phyloP scores from a whole-genome alignment of 2,329 filamentous ascomycete species.

The Elsinoe perseae region DNA sequence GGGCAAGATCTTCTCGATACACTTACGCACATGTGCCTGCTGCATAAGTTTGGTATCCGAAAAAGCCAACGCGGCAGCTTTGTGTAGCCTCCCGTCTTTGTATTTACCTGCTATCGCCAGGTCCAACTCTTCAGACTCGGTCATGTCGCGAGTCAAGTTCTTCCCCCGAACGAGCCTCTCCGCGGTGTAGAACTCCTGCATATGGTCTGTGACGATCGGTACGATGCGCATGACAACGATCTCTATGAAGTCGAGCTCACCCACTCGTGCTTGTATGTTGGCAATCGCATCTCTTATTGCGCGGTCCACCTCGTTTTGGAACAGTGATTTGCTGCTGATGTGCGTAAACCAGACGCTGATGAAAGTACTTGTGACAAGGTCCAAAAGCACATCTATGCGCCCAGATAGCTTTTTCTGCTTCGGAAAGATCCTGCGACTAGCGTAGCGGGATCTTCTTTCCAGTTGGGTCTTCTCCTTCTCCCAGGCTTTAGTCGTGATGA shows the following conservation, averaged over 20 bases:
- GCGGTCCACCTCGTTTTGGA: conserved; percentile 79
- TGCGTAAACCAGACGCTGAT: conserved; percentile 79
- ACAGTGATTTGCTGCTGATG: conserved; percentile 73
- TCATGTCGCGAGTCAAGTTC: conserved; percentile 80
- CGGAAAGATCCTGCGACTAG: conserved; percentile 62
- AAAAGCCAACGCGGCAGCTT: conserved; percentile 73
- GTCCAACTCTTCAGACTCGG: conserved; percentile 93
- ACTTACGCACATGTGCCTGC: conserved; percentile 76
- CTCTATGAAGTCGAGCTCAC: conserved; percentile 74
- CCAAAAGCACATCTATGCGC: conserved; percentile 70
- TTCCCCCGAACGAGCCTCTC: conserved; percentile 79
- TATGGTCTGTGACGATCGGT: conserved; percentile 79
- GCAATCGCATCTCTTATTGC: conserved; percentile 65
- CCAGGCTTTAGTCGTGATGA: conserved; percentile 48
- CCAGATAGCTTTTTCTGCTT: conserved; percentile 70
- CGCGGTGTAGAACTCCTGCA: conserved; percentile 84
- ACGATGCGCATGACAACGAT: conserved; percentile 73
- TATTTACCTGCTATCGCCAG: conserved; percentile 94
- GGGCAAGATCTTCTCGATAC: conserved; percentile 66
- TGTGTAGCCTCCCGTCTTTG: conserved; percentile 76
- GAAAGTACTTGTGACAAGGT: conserved; percentile 72
- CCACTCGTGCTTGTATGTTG: conserved; percentile 62
- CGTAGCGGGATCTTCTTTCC: conserved; percentile 58
- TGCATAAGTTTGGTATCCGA: conserved; percentile 78
- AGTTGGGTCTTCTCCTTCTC: conserved; percentile 59